Evolutionary conservation across 169 alveolate species (phyloP).

Genomic region (Eimeria sp.): DNA sequence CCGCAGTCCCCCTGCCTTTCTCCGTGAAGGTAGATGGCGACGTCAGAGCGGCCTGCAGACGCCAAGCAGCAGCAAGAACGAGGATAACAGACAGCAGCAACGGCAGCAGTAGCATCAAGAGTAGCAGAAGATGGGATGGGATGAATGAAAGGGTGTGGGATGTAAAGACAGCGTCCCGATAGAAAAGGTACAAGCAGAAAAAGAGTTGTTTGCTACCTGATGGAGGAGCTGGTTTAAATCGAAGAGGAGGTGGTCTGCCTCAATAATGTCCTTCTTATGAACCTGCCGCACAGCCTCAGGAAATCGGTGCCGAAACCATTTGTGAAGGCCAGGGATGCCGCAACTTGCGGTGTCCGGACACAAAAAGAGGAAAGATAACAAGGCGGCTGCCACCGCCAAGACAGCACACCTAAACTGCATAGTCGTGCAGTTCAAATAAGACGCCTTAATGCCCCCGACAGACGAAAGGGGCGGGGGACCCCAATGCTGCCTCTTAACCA

Average conservation of each 20-base stretch:
- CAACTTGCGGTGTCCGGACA: slow-evolving; percentile 33
- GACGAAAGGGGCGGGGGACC: neutral
- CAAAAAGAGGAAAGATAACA: neutral
- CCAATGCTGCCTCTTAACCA: neutral
- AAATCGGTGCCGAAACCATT: slow-evolving; percentile 84
- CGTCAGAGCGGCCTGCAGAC: slow-evolving; percentile 19
- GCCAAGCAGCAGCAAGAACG: neutral
- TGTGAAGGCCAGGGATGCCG: slow-evolving; percentile 88
- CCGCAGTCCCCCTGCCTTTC: neutral
- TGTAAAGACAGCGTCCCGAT: too few relatives aligned
- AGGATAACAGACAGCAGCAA: too few relatives aligned
- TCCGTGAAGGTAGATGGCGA: neutral
- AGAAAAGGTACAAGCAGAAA: neutral
- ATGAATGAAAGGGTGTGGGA: neutral
- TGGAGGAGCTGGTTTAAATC: slow-evolving; percentile 87
- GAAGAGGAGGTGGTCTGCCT: slow-evolving; percentile 84
- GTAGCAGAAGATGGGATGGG: neutral
- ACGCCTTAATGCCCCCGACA: neutral
- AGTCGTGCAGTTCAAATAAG: neutral
- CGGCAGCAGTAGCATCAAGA: too few relatives aligned
- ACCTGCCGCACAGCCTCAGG: slow-evolving; percentile 84
- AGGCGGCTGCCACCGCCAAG: neutral
- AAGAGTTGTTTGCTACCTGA: slow-evolving; percentile 71
- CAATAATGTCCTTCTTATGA: slow-evolving; percentile 54
- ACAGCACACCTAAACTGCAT: neutral